phyloP scores from a whole-genome alignment of 768 basidiomycete genomes.

The Auricularia auricula-judae region DNA sequence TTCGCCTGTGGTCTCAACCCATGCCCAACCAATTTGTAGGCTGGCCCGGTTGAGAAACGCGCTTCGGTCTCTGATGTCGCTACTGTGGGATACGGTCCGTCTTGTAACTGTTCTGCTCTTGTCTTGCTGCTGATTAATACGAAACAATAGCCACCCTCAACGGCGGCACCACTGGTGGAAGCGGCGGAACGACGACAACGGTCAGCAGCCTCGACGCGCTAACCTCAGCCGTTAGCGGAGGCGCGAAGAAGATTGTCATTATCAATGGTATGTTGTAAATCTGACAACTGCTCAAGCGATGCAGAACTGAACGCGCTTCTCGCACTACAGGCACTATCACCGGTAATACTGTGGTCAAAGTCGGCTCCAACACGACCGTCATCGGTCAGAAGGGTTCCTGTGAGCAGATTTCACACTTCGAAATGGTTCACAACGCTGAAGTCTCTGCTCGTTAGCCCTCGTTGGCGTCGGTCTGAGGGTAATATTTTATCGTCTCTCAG shows the following conservation, averaged over 20 bases:
- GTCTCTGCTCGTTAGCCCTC: conserved; percentile 21
- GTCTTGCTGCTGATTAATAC: background rate
- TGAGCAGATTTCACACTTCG: conserved; percentile 12
- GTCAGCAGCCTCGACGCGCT: conserved; percentile 31
- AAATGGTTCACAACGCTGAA: background rate
- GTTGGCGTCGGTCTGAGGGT: conserved; percentile 34
- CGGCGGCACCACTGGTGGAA: conserved; percentile 32
- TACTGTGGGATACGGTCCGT: conserved; percentile 26
- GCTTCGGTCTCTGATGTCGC: conserved; percentile 28
- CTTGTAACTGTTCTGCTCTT: conserved; percentile 20
- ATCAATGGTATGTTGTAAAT: conserved; percentile 23
- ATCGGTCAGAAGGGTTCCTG: conserved; percentile 30
- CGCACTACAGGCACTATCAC: conserved; percentile 28
- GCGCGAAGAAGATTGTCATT: conserved; percentile 32
- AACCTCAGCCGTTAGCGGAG: conserved; percentile 31
- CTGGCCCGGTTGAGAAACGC: conserved; percentile 22
- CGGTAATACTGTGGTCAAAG: conserved; percentile 30
- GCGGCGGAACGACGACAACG: conserved; percentile 31
- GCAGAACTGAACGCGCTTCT: background rate
- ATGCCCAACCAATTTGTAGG: background rate
- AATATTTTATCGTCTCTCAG: too few species aligned
- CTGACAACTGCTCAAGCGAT: background rate
- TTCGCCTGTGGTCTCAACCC: conserved; percentile 1
- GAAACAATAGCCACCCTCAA: background rate
- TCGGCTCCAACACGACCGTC: conserved; percentile 35